phyloP scores from a whole-genome alignment of 495 filamentous ascomycete species.

The Penicillium riverlandense region DNA sequence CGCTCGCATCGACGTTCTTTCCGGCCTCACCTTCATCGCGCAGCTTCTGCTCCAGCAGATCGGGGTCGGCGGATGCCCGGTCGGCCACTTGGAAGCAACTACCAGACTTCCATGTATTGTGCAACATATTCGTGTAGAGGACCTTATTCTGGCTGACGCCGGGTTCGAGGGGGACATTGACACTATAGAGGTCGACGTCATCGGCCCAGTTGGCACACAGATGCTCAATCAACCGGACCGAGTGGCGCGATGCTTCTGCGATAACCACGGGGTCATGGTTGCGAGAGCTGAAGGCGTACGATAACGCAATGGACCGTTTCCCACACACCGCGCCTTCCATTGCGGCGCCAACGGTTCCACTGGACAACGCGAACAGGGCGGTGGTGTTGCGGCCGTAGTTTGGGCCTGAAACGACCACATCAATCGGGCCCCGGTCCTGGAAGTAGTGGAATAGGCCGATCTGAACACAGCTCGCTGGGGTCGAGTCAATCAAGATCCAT shows the following conservation, averaged over 20 bases:
- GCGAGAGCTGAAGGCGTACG: slow-evolving; percentile 77
- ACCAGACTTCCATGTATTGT: slow-evolving; percentile 80
- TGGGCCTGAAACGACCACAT: slow-evolving; percentile 83
- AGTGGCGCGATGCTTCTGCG: slow-evolving; percentile 58
- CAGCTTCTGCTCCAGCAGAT: slow-evolving; percentile 55
- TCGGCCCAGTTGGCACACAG: slow-evolving; percentile 66
- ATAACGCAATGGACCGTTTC: slow-evolving; percentile 70
- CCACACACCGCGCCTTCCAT: slow-evolving; percentile 87
- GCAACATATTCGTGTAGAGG: slow-evolving; percentile 73
- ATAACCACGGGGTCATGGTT: slow-evolving; percentile 77
- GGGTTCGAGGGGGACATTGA: slow-evolving; percentile 79
- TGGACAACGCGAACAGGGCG: slow-evolving; percentile 81
- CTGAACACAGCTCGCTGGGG: slow-evolving; percentile 81
- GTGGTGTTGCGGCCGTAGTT: slow-evolving; percentile 96
- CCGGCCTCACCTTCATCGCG: slow-evolving; percentile 50
- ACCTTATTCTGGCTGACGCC: slow-evolving; percentile 60
- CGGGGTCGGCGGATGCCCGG: slow-evolving; percentile 33
- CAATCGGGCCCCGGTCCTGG: slow-evolving; percentile 65
- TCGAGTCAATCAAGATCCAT: slow-evolving; percentile 89
- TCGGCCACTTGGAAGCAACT: slow-evolving; percentile 70
- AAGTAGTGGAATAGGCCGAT: slow-evolving; percentile 88
- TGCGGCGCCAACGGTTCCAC: slow-evolving; percentile 84
- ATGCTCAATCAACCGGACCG: slow-evolving; percentile 69
- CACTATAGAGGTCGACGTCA: slow-evolving; percentile 72
- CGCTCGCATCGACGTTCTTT: slow-evolving; percentile 9